Conservation (phyloP, 768 basidiomycete species). For the Serendipita indica region DNA sequence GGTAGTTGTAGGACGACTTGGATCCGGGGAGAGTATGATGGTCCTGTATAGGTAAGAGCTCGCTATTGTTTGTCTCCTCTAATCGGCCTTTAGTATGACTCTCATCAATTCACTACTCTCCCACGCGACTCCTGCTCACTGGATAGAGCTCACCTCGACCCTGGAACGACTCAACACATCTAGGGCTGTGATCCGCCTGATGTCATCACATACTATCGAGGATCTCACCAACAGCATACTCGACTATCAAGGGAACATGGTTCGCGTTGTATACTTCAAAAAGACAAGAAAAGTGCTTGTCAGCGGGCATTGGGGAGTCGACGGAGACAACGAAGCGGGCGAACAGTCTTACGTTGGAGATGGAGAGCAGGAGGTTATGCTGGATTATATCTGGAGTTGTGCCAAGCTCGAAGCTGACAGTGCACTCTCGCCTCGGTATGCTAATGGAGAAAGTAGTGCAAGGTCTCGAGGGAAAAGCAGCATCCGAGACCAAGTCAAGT, state of each 20-base stretch:
- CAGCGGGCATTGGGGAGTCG: neutral
- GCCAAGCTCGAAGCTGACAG: slow-evolving; percentile 37
- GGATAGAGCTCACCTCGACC: slow-evolving; percentile 65
- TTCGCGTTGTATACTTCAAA: slow-evolving; percentile 64
- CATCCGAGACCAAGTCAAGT: slow-evolving; percentile 35
- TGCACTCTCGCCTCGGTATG: neutral
- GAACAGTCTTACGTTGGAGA: slow-evolving; percentile 22
- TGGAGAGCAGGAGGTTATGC: slow-evolving; percentile 37
- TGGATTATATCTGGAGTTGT: slow-evolving; percentile 54
- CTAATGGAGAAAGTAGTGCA: neutral
- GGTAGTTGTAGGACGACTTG: slow-evolving; percentile 66
- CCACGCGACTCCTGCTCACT: slow-evolving; percentile 60
- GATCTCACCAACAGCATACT: slow-evolving; percentile 72
- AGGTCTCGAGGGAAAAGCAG: slow-evolving; percentile 4
- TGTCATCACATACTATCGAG: slow-evolving; percentile 67
- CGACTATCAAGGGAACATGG: slow-evolving; percentile 77
- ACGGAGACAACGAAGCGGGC: slow-evolving; percentile 35
- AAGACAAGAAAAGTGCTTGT: slow-evolving; percentile 51
- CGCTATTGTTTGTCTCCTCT: slow-evolving; percentile 14
- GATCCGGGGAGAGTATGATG: slow-evolving; percentile 74
- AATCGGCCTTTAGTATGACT: slow-evolving; percentile 49
- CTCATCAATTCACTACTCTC: slow-evolving; percentile 74
- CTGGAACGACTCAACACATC: slow-evolving; percentile 64
- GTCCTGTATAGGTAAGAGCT: slow-evolving; percentile 52
- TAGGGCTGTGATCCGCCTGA: slow-evolving; percentile 68